These are phyloP conservation scores for Citrus maxima DNA, from an alignment of 345 rosid genomes.

Conservation along the genomic window DNA sequence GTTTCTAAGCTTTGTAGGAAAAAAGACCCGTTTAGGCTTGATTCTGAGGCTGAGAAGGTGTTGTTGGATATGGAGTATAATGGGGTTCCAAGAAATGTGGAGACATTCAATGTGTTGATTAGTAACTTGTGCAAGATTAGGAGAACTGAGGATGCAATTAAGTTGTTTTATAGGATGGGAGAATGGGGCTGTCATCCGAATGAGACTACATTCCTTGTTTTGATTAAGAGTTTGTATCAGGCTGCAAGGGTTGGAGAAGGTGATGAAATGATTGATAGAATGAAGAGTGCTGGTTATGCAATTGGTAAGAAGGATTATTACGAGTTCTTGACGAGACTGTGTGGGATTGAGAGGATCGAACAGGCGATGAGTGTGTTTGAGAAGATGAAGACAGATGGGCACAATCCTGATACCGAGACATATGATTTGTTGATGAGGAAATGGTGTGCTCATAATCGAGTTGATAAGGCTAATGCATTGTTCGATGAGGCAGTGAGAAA, in stretches of 20 bases:
- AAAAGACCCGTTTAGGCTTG: conserved; percentile 71
- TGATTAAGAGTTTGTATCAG: conserved; percentile 81
- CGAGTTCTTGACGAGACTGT: conserved; percentile 67
- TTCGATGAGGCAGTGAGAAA: conserved; percentile 61
- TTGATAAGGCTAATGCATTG: conserved; percentile 72
- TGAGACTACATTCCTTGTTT: conserved; percentile 53
- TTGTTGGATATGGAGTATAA: conserved; percentile 79
- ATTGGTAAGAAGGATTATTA: conserved; percentile 69
- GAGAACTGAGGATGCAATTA: conserved; percentile 76
- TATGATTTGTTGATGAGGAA: conserved; percentile 83
- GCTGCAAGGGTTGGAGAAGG: conserved; percentile 92
- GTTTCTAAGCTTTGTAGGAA: conserved; percentile 83
- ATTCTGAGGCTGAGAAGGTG: conserved; percentile 69
- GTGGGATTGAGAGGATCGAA: conserved; percentile 96
- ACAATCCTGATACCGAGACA: conserved; percentile 74
- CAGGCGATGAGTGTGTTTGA: conserved; percentile 81
- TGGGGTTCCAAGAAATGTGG: conserved; percentile 83
- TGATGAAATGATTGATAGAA: conserved; percentile 86
- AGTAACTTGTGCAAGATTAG: conserved; percentile 75
- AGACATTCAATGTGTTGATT: conserved; percentile 81
- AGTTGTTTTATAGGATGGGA: conserved; percentile 67
- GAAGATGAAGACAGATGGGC: conserved; percentile 74
- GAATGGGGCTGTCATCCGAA: conserved; percentile 84
- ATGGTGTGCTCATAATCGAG: conserved; percentile 61
- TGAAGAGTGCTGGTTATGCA: conserved; percentile 71